Evolutionary conservation across 2,329 filamentous ascomycete species (phyloP).

Genomic region (Monosporascus sp.): DNA sequence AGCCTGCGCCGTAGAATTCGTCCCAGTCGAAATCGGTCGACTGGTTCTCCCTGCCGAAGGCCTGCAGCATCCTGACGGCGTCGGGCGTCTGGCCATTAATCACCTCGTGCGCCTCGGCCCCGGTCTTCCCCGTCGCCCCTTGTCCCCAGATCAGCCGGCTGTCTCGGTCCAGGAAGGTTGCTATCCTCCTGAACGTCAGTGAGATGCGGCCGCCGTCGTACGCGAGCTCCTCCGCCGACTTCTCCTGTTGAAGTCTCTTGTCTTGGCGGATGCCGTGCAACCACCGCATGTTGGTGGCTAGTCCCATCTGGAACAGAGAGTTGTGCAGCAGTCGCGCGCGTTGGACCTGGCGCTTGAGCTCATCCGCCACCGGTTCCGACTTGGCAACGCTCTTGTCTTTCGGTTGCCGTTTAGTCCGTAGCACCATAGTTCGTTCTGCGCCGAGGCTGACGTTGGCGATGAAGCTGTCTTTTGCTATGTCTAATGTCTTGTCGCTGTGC

Average conservation of each 20-base stretch:
- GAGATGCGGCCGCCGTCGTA: slow-evolving; percentile 77
- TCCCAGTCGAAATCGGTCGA: slow-evolving; percentile 68
- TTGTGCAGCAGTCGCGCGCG: slow-evolving; percentile 78
- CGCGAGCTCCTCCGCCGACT: slow-evolving; percentile 63
- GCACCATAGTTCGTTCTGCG: slow-evolving; percentile 81
- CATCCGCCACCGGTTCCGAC: slow-evolving; percentile 12
- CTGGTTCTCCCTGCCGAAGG: slow-evolving; percentile 84
- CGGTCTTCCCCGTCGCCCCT: slow-evolving; percentile 68
- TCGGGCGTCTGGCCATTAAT: slow-evolving; percentile 64
- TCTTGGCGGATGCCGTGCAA: slow-evolving; percentile 89
- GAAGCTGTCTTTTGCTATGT: slow-evolving; percentile 73
- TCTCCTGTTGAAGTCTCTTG: slow-evolving; percentile 65
- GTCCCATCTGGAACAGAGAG: slow-evolving; percentile 78
- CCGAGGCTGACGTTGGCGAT: slow-evolving; percentile 96
- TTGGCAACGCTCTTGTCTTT: slow-evolving; percentile 10
- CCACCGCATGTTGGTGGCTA: slow-evolving; percentile 78
- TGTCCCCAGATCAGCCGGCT: slow-evolving; percentile 80
- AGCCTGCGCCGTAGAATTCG: slow-evolving; percentile 68
- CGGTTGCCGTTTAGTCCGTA: slow-evolving; percentile 68
- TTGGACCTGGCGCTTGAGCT: slow-evolving; percentile 49
- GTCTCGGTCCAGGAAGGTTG: slow-evolving; percentile 70
- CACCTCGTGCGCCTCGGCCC: slow-evolving; percentile 54
- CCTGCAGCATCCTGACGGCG: slow-evolving; percentile 63
- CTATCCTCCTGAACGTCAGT: slow-evolving; percentile 84
- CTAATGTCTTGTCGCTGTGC: slow-evolving; percentile 93